These are phyloP conservation scores for Mucor lusitanicus DNA, from an alignment of 371 early-diverging fungal genomes.

Conservation along the genomic window DNA sequence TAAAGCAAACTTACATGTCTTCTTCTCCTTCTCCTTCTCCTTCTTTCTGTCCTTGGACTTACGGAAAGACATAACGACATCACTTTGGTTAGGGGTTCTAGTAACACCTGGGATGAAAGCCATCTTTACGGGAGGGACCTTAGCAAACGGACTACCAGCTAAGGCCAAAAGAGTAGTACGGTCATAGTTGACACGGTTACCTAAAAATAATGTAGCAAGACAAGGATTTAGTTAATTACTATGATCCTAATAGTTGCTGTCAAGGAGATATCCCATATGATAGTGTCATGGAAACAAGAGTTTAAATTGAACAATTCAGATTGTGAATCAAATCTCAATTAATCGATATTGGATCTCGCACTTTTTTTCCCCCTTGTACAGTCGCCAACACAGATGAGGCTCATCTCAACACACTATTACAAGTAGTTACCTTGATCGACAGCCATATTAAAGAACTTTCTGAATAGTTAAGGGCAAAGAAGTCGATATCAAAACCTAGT, in stretches of 20 bases:
- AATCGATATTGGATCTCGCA: not conserved
- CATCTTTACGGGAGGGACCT: slow-evolving; percentile 64
- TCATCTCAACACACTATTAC: not conserved
- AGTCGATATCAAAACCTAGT: not conserved
- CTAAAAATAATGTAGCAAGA: not conserved
- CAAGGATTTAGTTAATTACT: not conserved
- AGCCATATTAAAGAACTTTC: slow-evolving; percentile 23
- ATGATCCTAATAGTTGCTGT: not conserved
- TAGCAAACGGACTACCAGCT: slow-evolving; percentile 65
- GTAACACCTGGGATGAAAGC: slow-evolving; percentile 69
- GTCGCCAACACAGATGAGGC: not conserved
- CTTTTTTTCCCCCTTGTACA: not conserved
- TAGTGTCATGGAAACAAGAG: not conserved
- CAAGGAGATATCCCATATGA: not conserved
- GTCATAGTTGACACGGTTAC: slow-evolving; percentile 66
- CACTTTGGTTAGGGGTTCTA: slow-evolving; percentile 35
- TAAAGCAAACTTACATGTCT: slow-evolving; percentile 41
- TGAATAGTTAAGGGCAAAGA: slow-evolving; percentile 11
- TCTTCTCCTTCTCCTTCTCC: slow-evolving; percentile 45
- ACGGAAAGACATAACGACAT: slow-evolving; percentile 31
- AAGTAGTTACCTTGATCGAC: slow-evolving; percentile 18
- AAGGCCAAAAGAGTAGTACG: slow-evolving; percentile 64
- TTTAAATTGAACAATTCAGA: not conserved
- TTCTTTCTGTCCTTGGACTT: slow-evolving; percentile 44
- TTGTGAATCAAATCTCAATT: not conserved